These are phyloP conservation scores for Fusarium succisae DNA, from an alignment of 2,329 filamentous ascomycete genomes.

Conservation along the genomic window DNA sequence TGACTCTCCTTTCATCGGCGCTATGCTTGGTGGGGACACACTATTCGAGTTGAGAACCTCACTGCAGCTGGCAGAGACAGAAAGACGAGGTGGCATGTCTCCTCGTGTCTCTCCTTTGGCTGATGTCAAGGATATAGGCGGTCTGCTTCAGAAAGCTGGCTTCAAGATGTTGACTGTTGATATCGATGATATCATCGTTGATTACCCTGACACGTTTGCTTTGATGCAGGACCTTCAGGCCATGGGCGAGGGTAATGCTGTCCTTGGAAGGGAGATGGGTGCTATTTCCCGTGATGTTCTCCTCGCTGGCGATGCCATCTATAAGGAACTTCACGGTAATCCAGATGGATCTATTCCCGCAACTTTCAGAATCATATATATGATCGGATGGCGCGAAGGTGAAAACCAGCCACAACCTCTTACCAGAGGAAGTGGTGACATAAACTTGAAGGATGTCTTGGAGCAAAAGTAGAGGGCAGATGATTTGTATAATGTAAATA, in stretches of 20 bases:
- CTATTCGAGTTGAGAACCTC: conserved; percentile 93
- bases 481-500: conserved; percentile 17
- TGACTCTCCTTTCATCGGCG: conserved; percentile 89
- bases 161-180: conserved; percentile 98
- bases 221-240: conserved; percentile 94
- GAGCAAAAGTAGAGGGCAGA: conserved; percentile 53
- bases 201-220: conserved; percentile 89
- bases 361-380: conserved; percentile 94
- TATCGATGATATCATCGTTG: conserved; percentile 95
- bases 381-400: conserved; percentile 98
- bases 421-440: conserved; percentile 81
- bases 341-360: conserved; percentile 81
- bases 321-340: conserved; percentile 86
- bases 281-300: conserved; percentile 83
- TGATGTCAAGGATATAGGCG: conserved; percentile 90
- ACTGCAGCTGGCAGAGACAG: conserved; percentile 89
- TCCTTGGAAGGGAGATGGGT: conserved; percentile 84
- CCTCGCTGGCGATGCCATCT: conserved; percentile 88
- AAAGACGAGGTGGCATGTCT: conserved; percentile 89
- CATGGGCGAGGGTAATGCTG: conserved; percentile 95
- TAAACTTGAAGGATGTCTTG: conserved; percentile 86
- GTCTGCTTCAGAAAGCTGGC: conserved; percentile 83
- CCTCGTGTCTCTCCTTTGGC: conserved; percentile 92
- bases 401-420: conserved; percentile 82
- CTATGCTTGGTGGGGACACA: conserved; percentile 96